phyloP scores from a whole-genome alignment of 345 rosid species.

The Turnera subulata region DNA sequence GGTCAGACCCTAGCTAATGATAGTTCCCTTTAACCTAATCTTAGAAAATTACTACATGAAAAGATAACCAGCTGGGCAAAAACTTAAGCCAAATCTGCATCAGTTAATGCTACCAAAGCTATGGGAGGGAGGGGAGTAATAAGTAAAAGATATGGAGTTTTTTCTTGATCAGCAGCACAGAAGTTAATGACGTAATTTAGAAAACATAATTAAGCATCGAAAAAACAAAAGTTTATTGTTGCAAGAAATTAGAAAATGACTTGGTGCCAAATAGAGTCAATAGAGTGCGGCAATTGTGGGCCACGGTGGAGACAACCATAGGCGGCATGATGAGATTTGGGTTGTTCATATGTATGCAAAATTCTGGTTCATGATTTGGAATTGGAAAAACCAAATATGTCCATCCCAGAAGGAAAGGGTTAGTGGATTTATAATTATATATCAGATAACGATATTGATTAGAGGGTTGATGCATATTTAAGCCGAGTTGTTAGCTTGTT shows the following conservation, averaged over 20 bases:
- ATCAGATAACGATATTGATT: neutral
- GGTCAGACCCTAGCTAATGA: no score
- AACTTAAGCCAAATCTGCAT: no score
- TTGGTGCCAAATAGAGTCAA: neutral
- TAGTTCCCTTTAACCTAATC: no score
- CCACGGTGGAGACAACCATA: constrained; percentile 1
- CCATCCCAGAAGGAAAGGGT: neutral
- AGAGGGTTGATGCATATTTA: neutral
- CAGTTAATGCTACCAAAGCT: no score
- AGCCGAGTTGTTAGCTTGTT: constrained; percentile 6
- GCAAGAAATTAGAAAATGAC: constrained; percentile 15
- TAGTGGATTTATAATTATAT: constrained; percentile 10
- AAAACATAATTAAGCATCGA: no score
- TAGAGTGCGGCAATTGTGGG: neutral
- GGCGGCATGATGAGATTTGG: constrained; percentile 6
- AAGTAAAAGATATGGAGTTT: no score
- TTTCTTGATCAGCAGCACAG: no score
- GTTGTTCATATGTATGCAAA: neutral
- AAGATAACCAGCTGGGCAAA: no score
- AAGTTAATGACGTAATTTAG: no score
- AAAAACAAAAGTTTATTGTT: constrained; percentile 3
- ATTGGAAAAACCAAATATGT: neutral
- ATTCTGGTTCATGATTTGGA: no score
- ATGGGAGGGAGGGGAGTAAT: no score
- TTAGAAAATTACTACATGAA: no score